A percentile compares a stretch with the other conserved stretches of the same genome.
These are phyloP conservation scores for Penicillium samsonianum DNA, from an alignment of 495 filamentous ascomycete genomes.

Conservation along the genomic window DNA sequence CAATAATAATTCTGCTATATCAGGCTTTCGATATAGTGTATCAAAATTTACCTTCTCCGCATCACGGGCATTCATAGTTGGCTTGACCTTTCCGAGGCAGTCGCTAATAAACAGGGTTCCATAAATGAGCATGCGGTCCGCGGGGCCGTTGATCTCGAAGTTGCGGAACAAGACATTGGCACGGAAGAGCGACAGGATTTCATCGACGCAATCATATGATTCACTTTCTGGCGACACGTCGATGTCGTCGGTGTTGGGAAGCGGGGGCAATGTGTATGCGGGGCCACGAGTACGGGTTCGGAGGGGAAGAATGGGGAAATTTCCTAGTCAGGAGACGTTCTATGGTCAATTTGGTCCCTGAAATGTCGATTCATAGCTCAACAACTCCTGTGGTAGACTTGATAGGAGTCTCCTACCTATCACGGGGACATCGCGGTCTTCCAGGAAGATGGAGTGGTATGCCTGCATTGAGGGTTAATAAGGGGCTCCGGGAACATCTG, in stretches of 20 bases:
- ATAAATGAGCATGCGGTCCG: constrained; percentile 93
- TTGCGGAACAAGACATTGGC: constrained; percentile 99
- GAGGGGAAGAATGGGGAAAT: constrained; percentile 91
- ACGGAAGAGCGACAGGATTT: constrained; percentile 88
- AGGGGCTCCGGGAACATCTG: not conserved
- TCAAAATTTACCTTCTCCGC: constrained; percentile 55
- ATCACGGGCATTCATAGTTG: constrained; percentile 60
- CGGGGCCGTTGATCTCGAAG: constrained; percentile 97
- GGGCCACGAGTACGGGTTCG: constrained; percentile 92
- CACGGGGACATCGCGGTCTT: constrained; percentile 68
- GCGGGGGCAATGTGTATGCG: constrained; percentile 76
- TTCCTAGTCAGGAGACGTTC: constrained; percentile 52
- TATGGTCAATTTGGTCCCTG: constrained; percentile 17
- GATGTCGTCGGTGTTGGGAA: constrained; percentile 66
- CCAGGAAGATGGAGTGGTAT: constrained; percentile 92
- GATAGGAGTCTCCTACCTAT: constrained; percentile 52
- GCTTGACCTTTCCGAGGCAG: constrained; percentile 80
- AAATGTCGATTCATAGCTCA: constrained; percentile 3
- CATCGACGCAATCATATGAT: constrained; percentile 92
- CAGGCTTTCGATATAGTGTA: not conserved
- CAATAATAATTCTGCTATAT: constrained; percentile 1
- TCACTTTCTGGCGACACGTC: constrained; percentile 81
- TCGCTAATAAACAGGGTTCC: constrained; percentile 93
- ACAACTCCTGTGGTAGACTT: constrained; percentile 15
- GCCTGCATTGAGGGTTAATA: constrained; percentile 54